Percentiles rank a stretch among this genome's conserved stretches.
These are phyloP conservation scores for Sclerotinia nivalis DNA, from an alignment of 2,329 filamentous ascomycete genomes.

Conservation along the genomic window DNA sequence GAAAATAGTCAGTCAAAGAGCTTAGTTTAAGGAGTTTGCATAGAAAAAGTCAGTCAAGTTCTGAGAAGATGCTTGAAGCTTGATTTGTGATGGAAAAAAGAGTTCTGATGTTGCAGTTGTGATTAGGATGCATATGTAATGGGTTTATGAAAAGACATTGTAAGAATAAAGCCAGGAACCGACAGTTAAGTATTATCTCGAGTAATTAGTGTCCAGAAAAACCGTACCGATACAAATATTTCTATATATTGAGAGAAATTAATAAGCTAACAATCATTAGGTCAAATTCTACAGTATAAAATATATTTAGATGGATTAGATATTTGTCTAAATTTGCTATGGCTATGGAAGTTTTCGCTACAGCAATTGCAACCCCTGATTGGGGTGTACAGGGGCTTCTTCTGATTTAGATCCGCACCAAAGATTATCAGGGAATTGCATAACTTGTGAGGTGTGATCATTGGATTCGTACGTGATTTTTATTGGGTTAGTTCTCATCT, in stretches of 20 bases:
- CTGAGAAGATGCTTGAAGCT: neutral
- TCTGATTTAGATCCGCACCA: too few species aligned
- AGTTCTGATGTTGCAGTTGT: too few species aligned
- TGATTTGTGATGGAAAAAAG: fast-evolving
- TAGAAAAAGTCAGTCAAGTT: neutral
- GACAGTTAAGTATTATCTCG: neutral
- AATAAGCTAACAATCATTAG: neutral
- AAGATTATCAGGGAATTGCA: neutral
- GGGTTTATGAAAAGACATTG: too few species aligned
- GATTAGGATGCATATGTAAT: too few species aligned
- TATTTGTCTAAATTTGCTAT: too few species aligned
- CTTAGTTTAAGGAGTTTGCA: too few species aligned
- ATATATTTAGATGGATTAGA: neutral
- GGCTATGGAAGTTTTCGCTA: neutral
- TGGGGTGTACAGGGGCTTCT: neutral
- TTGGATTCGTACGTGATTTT: neutral
- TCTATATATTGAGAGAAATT: too few species aligned
- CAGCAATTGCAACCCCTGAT: neutral
- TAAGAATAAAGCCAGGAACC: neutral
- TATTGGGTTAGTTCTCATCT: neutral
- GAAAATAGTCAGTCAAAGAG: neutral
- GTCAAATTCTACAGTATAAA: too few species aligned
- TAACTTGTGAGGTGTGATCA: neutral
- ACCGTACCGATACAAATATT: neutral
- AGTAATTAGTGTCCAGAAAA: neutral